phyloP scores from a whole-genome alignment of 129 eudicot species.

The Artemisia argyi region DNA sequence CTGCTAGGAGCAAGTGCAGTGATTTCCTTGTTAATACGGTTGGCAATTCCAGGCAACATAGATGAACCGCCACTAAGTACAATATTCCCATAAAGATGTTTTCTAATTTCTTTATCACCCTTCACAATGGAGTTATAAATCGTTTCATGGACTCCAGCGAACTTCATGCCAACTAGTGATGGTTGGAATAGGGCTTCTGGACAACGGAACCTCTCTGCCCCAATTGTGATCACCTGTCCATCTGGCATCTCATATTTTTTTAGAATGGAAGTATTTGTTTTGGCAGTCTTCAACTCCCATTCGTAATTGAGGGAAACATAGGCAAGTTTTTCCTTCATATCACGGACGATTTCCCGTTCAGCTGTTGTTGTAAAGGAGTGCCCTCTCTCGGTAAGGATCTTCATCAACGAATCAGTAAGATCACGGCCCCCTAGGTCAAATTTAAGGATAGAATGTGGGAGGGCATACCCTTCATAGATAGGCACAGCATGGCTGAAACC shows the following conservation, averaged over 20 bases:
- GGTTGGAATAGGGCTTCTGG: conserved; percentile 68
- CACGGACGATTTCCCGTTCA: conserved; percentile 76
- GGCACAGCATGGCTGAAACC: conserved; percentile 63
- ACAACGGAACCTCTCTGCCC: conserved; percentile 63
- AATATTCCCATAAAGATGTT: too few relatives aligned
- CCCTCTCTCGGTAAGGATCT: conserved; percentile 65
- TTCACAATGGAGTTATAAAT: conserved; percentile 65
- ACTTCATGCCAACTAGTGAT: conserved; percentile 56
- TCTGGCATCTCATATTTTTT: conserved; percentile 63
- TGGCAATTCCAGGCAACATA: too few relatives aligned
- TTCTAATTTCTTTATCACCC: not conserved
- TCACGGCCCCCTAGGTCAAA: conserved; percentile 65
- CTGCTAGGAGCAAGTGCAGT: too few relatives aligned
- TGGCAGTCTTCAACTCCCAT: conserved; percentile 59
- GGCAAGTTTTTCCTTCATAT: conserved; percentile 65
- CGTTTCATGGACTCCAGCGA: conserved; percentile 63
- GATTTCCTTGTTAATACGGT: too few relatives aligned
- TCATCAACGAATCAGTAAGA: conserved; percentile 62
- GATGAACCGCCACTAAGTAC: too few relatives aligned
- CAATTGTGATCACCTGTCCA: conserved; percentile 60
- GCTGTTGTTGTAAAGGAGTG: conserved; percentile 73
- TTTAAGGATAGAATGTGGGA: conserved; percentile 62
- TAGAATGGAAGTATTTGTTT: conserved; percentile 55
- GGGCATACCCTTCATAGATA: conserved; percentile 58
- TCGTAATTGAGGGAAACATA: conserved; percentile 64